These are phyloP conservation scores for Alnus rubra DNA, from an alignment of 306 rosid genomes.

Conservation along the genomic window DNA sequence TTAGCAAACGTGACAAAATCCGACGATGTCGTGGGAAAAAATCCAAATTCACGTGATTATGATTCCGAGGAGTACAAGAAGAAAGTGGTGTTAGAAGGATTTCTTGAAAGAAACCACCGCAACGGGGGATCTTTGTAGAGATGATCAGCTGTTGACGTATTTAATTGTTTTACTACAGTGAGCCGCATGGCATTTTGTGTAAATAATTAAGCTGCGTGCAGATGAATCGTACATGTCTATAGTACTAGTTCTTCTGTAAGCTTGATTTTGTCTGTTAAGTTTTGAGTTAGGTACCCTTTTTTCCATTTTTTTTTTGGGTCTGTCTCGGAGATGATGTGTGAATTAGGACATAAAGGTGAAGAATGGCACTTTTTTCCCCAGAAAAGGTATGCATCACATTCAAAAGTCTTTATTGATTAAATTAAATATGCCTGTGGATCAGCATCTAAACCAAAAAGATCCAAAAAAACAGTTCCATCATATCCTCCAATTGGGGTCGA, in stretches of 20 bases:
- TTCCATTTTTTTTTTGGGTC: no score
- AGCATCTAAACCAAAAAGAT: no score
- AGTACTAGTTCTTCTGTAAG: neutral
- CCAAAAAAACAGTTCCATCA: no score
- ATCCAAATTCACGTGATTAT: neutral
- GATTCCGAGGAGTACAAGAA: conserved; percentile 36
- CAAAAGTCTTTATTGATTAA: neutral
- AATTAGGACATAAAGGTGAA: no score
- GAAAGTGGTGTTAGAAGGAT: conserved; percentile 40
- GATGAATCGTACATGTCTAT: neutral
- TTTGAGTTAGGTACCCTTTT: neutral
- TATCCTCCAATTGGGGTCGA: no score
- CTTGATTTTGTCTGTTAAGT: neutral
- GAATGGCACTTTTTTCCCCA: no score
- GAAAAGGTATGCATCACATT: neutral
- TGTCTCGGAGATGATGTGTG: no score
- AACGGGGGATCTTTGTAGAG: neutral
- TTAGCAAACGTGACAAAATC: conserved; percentile 1
- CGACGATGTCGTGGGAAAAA: neutral
- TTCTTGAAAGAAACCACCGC: conserved; percentile 37
- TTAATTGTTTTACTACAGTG: neutral
- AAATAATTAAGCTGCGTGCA: neutral
- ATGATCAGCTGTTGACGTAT: neutral
- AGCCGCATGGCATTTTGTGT: neutral
- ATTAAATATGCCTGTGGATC: no score